A percentile compares a stretch with the other conserved stretches of the same genome.
These are phyloP conservation scores for Musa itinerans DNA, from an alignment of 176 grass and related monocot genomes.

Conservation along the genomic window DNA sequence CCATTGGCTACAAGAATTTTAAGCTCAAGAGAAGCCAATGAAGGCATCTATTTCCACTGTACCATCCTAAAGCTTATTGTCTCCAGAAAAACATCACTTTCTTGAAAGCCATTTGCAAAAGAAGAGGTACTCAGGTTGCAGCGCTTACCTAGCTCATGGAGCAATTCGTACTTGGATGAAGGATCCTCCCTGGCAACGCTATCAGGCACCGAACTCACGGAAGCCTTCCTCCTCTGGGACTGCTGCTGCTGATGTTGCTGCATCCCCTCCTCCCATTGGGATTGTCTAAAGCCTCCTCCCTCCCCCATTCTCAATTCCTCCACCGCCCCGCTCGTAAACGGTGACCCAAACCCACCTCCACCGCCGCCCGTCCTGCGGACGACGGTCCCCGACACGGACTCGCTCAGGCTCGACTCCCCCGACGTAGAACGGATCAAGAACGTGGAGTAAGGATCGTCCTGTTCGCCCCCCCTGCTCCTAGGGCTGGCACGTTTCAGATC, in stretches of 20 bases:
- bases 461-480: constrained; percentile 19
- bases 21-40: neutral
- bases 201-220: constrained; percentile 76
- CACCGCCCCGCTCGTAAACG: constrained; percentile 51
- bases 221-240: constrained; percentile 48
- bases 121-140: constrained; percentile 16
- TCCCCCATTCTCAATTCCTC: constrained; percentile 26
- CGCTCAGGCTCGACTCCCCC: constrained; percentile 15
- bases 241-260: constrained; percentile 48
- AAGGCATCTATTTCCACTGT: neutral
- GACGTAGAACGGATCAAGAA: constrained; percentile 44
- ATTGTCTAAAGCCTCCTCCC: constrained; percentile 30
- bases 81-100: neutral
- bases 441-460: constrained; percentile 52
- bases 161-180: constrained; percentile 89
- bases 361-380: constrained; percentile 24
- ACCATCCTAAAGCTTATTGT: neutral
- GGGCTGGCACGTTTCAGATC: constrained; percentile 59
- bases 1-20: neutral
- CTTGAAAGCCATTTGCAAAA: neutral
- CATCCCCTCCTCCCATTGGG: constrained; percentile 8
- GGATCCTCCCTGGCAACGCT: constrained; percentile 78
- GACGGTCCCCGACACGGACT: constrained; percentile 43
- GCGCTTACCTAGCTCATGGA: constrained; percentile 88
- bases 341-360: constrained; percentile 62